These are phyloP conservation scores for Pelargonium fulgidum DNA, from an alignment of 441 rosid genomes.

Conservation along the genomic window DNA sequence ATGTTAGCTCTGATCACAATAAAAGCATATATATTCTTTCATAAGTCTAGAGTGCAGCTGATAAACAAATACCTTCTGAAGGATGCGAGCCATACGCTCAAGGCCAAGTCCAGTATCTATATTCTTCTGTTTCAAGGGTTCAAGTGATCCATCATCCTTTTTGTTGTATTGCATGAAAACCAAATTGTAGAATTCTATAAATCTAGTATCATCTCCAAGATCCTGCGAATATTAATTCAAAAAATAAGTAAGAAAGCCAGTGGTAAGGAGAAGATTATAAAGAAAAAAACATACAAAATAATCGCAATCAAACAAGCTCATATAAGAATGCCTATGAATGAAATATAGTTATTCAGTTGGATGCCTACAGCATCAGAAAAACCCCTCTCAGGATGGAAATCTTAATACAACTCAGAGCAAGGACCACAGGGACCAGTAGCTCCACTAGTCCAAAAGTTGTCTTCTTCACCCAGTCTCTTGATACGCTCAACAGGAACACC, in stretches of 20 bases:
- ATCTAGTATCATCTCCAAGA: conserved; percentile 88
- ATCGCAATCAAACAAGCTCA: background rate
- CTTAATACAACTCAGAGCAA: conserved; percentile 90
- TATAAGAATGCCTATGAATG: background rate
- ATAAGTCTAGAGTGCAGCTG: background rate
- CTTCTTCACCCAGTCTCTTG: conserved; percentile 86
- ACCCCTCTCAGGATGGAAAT: conserved; percentile 83
- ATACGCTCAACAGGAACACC: conserved; percentile 71
- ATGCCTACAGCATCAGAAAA: conserved; percentile 35
- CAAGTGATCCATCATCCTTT: conserved; percentile 70
- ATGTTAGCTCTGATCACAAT: conserved; percentile 17
- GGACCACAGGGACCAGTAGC: conserved; percentile 95
- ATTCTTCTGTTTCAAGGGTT: conserved; percentile 78
- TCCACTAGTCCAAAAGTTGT: conserved; percentile 95
- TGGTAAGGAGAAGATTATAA: background rate
- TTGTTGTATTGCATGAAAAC: conserved; percentile 94
- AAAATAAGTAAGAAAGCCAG: background rate
- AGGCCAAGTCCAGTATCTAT: conserved; percentile 95
- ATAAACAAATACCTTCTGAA: conserved; percentile 49
- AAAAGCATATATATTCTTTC: background rate
- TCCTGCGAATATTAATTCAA: conserved; percentile 38
- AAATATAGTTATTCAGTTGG: conserved; percentile 6
- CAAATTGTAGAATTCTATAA: conserved; percentile 85
- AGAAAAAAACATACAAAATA: background rate
- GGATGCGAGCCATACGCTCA: conserved; percentile 89